Conservation (phyloP, 148 eudicot genomes). For the Chenopodium album region DNA sequence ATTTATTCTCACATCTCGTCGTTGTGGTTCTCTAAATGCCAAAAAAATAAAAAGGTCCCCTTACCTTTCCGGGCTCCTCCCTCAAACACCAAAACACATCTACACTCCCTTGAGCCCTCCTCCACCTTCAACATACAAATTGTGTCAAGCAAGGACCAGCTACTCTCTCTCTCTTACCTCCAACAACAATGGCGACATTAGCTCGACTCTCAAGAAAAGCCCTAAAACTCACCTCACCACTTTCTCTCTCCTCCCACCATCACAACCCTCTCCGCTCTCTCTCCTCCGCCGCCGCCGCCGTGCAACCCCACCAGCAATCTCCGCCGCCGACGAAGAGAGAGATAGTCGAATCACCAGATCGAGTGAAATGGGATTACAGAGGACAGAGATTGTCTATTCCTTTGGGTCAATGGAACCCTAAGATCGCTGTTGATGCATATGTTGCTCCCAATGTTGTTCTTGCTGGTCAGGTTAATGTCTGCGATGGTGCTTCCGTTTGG, state of each 20-base stretch:
- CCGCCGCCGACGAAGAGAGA: conserved; percentile 36
- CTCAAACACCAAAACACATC: neutral
- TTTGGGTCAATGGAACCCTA: conserved; percentile 92
- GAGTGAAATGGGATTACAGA: conserved; percentile 93
- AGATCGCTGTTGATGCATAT: conserved; percentile 95
- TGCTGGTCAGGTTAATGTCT: conserved; percentile 94
- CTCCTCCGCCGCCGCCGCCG: conserved; percentile 29
- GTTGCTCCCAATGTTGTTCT: conserved; percentile 96
- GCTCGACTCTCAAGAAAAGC: conserved; percentile 53
- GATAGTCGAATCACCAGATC: conserved; percentile 63
- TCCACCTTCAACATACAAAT: neutral
- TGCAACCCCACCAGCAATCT: conserved; percentile 24
- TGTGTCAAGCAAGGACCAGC: neutral
- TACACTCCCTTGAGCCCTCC: neutral
- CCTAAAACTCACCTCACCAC: conserved; percentile 39
- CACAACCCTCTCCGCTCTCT: conserved; percentile 12
- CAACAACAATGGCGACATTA: conserved; percentile 52
- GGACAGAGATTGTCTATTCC: conserved; percentile 82
- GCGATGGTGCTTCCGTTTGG: conserved; percentile 95
- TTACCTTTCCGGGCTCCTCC: neutral
- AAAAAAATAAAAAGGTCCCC: too few species aligned
- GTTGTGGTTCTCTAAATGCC: too few species aligned
- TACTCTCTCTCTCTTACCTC: neutral
- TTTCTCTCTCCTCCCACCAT: conserved; percentile 3
- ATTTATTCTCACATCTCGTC: too few species aligned